Base-by-base conservation (phyloP, 257 asterid species). In the Ballota nigra region DNA sequence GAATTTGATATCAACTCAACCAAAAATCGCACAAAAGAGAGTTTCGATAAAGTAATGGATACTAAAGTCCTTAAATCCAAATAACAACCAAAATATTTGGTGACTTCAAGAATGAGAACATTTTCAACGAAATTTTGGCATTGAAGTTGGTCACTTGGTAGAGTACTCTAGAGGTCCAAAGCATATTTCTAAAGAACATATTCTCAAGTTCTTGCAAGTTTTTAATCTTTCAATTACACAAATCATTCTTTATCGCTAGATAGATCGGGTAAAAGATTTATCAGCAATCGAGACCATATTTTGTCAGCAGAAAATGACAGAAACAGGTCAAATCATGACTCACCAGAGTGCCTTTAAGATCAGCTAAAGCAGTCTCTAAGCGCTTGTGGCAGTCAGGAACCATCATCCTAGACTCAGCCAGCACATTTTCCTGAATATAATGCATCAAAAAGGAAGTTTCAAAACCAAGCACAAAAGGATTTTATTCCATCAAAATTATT, bases 381-480 rank as follows among this genome's bases (percentile, higher is more conserved):
- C 96, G 96, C 85, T 92, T 90, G 81, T 70, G 89, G 79, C 96
- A 90, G 74, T 92, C 98, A 18, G 98, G 98, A 56, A 92, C 82
- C 98, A 90, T 92, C 98, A 92, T 92, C 77, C 96, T 86, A 52
- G 98, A 92, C 79, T 92, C 98, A 69, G 93, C 90, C 81, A 92
- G 75, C 73, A 92, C 98, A 56, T 90, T 90, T 77, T 92, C 98
- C 97, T 90, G 83, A 76, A 80, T 10, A 41, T 64, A 63, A 28
- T 71, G 62, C 62, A 38, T 28, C 9, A 65, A 66, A 59, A 49
- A 19, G 20, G 3, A 24, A 23, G 57, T 61, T 63, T 43, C 20
- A 24, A 20, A 70, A 69, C 28, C 31, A 66, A 66, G 26, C 22
- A 65, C 29, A 41, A 65, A 73, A 73, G 40, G 24, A 66, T 23